Evolutionary conservation across 306 rosid genomes (phyloP), one percentile per base, ranked within the genome.

Genomic region (Coriaria nepalensis): DNA sequence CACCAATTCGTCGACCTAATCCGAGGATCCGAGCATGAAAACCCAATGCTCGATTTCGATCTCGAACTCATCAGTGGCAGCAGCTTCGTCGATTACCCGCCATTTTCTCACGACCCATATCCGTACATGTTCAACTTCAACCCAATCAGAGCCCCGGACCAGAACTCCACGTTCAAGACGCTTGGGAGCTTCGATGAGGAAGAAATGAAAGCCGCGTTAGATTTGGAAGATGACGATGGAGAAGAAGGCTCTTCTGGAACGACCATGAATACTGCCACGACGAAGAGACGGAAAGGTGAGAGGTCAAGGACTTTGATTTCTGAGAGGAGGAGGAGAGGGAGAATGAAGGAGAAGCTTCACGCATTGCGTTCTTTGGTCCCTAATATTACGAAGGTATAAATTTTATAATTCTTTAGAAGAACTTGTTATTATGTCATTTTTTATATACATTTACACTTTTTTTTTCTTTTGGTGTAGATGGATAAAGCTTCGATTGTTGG

Each of bases 401-500:
- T 5, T 11, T 10, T 20, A n/a, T n/a, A n/a, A n/a, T n/a, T n/a
- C n/a, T n/a, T 13, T 13, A n/a, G 11, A 15, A 7, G 6, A 45
- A 45, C 20, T 14, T 45, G 6, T 20, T 20, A 20, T 20, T 20
- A 20, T 20, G 29, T 20, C 29, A 20, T 20, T 1, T 20, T 20
- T 20, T 20, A 20, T 20, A 20, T 20, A 3, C 29, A 20, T 20
- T 20, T 20, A 20, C 49, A 10, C 7, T 45, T 14, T 4, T 8
- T 45, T 13, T 43, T 5, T 44, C 32, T 2, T 5, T 29, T 20
- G 43, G 4, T 13, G 45, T 68, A 90, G 95, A 90, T 90, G 95
- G 98, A 90, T 40, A 90, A 85, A 73, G 98, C 95, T 37, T 90
- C 94, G 13, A 90, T 90, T 41, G 78, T 90, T 56, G 94, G 85